Conservation (phyloP, 2,329 filamentous ascomycete species). For the Dactylellina drechsleri region DNA sequence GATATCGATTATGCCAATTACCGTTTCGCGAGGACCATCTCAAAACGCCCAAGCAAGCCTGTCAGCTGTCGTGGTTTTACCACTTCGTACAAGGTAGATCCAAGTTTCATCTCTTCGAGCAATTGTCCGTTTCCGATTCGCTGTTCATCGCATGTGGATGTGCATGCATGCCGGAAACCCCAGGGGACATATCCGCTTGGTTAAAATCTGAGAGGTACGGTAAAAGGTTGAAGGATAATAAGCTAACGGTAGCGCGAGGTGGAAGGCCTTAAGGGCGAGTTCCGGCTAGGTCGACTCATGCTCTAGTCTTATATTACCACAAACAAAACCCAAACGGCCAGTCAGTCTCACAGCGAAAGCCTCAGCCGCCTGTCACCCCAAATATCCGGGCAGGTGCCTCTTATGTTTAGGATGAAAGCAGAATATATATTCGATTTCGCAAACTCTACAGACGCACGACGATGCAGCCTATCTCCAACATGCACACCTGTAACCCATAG, state of each 20-base stretch:
- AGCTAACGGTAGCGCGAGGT: constrained; percentile 10
- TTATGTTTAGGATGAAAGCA: constrained; percentile 27
- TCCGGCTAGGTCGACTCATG: no score
- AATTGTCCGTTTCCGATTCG: constrained; percentile 16
- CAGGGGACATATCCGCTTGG: constrained; percentile 25
- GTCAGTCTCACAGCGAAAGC: constrained; percentile 23
- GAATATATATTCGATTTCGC: constrained; percentile 32
- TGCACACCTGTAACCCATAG: constrained; percentile 24
- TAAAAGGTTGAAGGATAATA: constrained; percentile 38
- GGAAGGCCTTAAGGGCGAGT: no score
- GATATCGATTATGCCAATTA: no score
- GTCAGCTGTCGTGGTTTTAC: neutral
- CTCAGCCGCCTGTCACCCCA: neutral
- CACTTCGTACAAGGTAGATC: constrained; percentile 11
- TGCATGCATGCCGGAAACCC: neutral
- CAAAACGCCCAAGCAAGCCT: no score
- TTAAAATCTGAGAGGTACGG: constrained; percentile 34
- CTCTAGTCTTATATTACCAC: constrained; percentile 29
- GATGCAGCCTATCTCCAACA: neutral
- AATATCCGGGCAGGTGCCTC: constrained; percentile 9
- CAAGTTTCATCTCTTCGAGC: constrained; percentile 2
- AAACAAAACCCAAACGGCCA: constrained; percentile 2
- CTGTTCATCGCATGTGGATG: neutral
- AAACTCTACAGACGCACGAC: constrained; percentile 27
- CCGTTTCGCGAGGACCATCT: no score